phyloP scores from a whole-genome alignment of 345 rosid species.

The Camelina neglecta region DNA sequence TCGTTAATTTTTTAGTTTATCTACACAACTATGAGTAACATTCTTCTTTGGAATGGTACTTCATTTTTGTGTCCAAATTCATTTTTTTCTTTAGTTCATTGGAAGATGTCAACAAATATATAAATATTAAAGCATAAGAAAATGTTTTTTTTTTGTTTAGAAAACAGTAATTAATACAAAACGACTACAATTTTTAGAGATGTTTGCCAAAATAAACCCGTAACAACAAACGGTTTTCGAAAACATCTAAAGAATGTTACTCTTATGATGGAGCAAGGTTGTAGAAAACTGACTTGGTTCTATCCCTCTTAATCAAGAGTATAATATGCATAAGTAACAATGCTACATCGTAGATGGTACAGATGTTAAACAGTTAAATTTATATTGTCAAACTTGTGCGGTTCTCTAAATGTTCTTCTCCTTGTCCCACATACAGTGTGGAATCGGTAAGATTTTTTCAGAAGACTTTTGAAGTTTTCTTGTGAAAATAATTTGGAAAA shows the following conservation, averaged over 20 bases:
- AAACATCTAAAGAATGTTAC: neutral
- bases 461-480: neutral
- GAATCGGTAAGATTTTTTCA: neutral
- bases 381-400: neutral
- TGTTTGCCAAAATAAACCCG: neutral
- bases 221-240: neutral
- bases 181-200: neutral
- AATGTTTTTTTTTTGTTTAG: neutral
- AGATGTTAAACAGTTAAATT: too few relatives aligned
- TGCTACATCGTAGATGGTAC: too few relatives aligned
- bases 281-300: too few relatives aligned
- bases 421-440: neutral
- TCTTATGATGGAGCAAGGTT: neutral
- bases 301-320: too few relatives aligned
- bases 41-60: slow-evolving; percentile 27
- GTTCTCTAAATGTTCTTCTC: neutral
- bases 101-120: slow-evolving; percentile 12
- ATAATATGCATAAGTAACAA: too few relatives aligned
- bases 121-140: neutral
- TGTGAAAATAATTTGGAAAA: neutral
- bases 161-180: neutral
- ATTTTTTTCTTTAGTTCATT: slow-evolving; percentile 3
- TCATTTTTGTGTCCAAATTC: slow-evolving; percentile 37
- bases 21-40: neutral
- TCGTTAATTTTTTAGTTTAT: slow-evolving; percentile 21